Evolutionary conservation across 1,284 basidiomycete species (phyloP).

Genomic region (Cryptococcus neoformans): DNA sequence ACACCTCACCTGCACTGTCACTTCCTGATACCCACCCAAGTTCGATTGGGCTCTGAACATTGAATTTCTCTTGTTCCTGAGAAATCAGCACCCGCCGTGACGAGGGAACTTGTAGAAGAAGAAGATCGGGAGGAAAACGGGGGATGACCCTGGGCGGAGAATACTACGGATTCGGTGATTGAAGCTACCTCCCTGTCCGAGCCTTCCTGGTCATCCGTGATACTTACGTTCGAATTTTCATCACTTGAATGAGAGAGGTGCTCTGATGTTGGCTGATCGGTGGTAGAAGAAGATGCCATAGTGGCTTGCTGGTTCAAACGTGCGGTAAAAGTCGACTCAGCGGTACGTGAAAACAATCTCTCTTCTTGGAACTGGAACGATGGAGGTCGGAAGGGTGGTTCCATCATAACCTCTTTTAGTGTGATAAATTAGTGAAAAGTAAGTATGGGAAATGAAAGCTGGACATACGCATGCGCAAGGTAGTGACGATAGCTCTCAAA

Average conservation of each 20-base stretch:
- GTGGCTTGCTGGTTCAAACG: no score
- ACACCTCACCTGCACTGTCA: no score
- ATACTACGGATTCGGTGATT: constrained; percentile 23
- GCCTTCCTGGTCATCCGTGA: constrained; percentile 2
- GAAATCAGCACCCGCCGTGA: not conserved
- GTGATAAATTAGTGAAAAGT: not conserved
- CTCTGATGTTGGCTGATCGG: no score
- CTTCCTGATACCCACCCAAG: not conserved
- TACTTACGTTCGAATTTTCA: constrained; percentile 2
- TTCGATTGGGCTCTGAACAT: not conserved
- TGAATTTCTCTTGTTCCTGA: not conserved
- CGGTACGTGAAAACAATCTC: not conserved
- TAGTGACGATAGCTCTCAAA: constrained; percentile 68
- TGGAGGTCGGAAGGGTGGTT: constrained; percentile 10
- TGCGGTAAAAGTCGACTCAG: not conserved
- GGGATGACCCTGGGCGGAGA: constrained; percentile 10
- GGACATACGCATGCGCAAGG: constrained; percentile 63
- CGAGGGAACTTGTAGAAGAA: not conserved
- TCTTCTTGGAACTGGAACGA: not conserved
- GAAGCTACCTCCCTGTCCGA: not conserved
- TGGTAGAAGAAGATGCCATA: no score
- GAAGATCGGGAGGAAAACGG: constrained; percentile 4
- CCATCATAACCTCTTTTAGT: constrained; percentile 26
- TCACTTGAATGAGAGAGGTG: no score
- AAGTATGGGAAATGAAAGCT: not conserved